A percentile compares a stretch with the other conserved stretches of the same genome.
phyloP scores from a whole-genome alignment of 768 basidiomycete genomes.

The Pholiota molesta region DNA sequence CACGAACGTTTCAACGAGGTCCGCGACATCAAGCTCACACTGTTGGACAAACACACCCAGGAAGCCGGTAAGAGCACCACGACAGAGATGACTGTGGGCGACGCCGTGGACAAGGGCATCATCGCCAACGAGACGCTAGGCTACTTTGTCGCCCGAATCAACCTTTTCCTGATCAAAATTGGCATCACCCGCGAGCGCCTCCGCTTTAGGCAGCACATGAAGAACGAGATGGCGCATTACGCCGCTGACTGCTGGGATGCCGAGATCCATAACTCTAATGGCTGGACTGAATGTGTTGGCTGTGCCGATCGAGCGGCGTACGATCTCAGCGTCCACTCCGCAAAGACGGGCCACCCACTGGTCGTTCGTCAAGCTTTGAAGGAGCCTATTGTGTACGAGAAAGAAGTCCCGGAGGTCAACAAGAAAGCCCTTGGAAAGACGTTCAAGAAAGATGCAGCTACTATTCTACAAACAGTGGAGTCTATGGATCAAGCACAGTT shows the following conservation, averaged over 20 bases:
- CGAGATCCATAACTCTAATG: constrained; percentile 88
- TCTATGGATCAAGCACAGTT: constrained; percentile 70
- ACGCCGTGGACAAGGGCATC: constrained; percentile 83
- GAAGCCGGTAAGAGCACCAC: constrained; percentile 68
- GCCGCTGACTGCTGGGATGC: constrained; percentile 99
- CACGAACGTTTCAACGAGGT: constrained; percentile 86
- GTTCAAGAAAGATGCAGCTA: constrained; percentile 81
- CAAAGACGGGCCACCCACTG: constrained; percentile 81
- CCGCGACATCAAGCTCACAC: constrained; percentile 69
- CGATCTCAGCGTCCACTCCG: constrained; percentile 88
- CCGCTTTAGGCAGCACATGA: constrained; percentile 98
- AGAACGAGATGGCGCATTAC: constrained; percentile 99
- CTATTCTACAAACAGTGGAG: constrained; percentile 64
- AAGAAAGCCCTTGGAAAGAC: constrained; percentile 90
- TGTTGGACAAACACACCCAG: constrained; percentile 88
- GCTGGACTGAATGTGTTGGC: constrained; percentile 99
- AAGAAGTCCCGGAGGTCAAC: constrained; percentile 77
- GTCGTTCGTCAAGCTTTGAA: constrained; percentile 86
- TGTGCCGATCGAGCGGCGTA: constrained; percentile 99
- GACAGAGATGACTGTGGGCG: constrained; percentile 75
- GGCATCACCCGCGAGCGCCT: constrained; percentile 84
- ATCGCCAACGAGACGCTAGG: constrained; percentile 98
- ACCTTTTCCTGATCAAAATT: constrained; percentile 86
- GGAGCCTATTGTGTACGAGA: constrained; percentile 83
- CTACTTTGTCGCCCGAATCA: constrained; percentile 94